These are phyloP conservation scores for Galerina marginata DNA, from an alignment of 768 basidiomycete genomes.

Conservation along the genomic window DNA sequence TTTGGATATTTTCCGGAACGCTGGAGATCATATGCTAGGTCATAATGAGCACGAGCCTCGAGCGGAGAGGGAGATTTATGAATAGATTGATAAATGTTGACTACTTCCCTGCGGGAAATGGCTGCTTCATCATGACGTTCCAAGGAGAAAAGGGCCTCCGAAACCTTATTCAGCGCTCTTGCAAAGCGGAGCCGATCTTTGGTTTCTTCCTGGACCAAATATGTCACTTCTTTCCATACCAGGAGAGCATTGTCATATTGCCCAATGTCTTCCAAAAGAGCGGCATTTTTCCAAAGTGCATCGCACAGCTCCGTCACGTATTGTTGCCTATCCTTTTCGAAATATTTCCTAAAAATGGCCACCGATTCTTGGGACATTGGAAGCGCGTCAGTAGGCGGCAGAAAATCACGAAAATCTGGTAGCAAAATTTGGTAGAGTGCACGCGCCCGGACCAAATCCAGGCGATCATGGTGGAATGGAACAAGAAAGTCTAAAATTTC, in stretches of 20 bases:
- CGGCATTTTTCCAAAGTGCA: conserved; percentile 6
- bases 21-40: conserved; percentile 11
- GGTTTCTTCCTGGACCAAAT: neutral
- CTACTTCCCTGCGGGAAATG: neutral
- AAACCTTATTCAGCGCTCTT: neutral
- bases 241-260: neutral
- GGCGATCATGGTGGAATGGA: no score
- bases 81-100: conserved; percentile 1
- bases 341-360: no score
- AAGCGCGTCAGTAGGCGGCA: no score
- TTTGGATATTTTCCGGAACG: neutral
- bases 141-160: neutral
- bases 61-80: neutral
- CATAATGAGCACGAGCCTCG: conserved; percentile 8
- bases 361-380: no score
- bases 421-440: no score
- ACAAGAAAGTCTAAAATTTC: no score
- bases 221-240: conserved; percentile 1
- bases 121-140: conserved; percentile 7
- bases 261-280: neutral
- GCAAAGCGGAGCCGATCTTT: neutral
- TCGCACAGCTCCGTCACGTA: conserved; percentile 4
- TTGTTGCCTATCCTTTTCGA: no score
- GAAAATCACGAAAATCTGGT: no score
- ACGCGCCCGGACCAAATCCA: no score